phyloP scores from a whole-genome alignment of 305 asterid species.

The Rubia tinctorum region DNA sequence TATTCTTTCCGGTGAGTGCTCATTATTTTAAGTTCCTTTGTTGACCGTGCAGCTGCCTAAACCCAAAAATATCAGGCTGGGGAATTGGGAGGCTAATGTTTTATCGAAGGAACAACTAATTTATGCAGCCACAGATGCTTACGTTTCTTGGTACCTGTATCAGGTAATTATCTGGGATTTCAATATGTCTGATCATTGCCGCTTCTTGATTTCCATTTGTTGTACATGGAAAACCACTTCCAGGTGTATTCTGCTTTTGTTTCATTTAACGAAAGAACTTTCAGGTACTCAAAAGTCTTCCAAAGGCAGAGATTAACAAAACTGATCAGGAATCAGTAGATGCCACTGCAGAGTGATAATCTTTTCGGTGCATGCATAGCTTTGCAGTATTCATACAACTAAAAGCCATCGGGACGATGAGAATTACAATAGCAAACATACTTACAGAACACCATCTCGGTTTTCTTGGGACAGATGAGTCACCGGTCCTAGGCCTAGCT shows the following conservation, averaged over 20 bases:
- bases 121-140: slow-evolving; percentile 96
- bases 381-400: background rate
- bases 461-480: background rate
- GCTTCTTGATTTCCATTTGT: background rate
- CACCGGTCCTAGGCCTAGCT: background rate
- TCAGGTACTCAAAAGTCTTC: slow-evolving; percentile 58
- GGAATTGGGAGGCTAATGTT: slow-evolving; percentile 83
- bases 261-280: slow-evolving; percentile 9
- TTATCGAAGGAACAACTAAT: slow-evolving; percentile 63
- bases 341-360: slow-evolving; percentile 18
- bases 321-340: slow-evolving; percentile 19
- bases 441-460: background rate
- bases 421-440: background rate
- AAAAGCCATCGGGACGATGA: background rate
- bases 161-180: slow-evolving; percentile 44
- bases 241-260: background rate
- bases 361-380: background rate
- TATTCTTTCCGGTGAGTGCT: slow-evolving; percentile 8
- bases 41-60: slow-evolving; percentile 26
- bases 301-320: slow-evolving; percentile 36
- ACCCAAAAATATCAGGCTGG: slow-evolving; percentile 63
- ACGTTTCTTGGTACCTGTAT: slow-evolving; percentile 75
- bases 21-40: background rate
- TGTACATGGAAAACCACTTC: background rate
- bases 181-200: background rate